Base-by-base conservation (phyloP, 805 yeast genomes). In the Priceomyces melissophilus region DNA sequence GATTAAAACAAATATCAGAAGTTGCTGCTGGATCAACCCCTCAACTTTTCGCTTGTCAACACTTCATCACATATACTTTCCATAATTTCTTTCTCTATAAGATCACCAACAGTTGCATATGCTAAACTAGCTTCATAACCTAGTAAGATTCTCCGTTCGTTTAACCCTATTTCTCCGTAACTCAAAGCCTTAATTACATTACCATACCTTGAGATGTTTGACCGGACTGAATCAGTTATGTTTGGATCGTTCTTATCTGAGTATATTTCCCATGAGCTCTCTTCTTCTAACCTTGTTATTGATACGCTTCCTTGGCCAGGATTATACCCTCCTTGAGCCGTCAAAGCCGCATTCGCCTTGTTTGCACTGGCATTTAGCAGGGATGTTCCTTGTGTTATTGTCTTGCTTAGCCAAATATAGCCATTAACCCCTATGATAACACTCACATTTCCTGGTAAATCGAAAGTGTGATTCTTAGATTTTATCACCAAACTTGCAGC, bases 381-480 rank as follows among this genome's bases (percentile, higher is more conserved):
- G 4, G 51, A 42, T 39, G 49, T 37, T 50, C 57, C 52, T 42
- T 36, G 57, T 11, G 30, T 32, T 4, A 29, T 54, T 0, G 93
- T 79, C 57, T 87, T 87, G 55, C 87, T 79, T 38, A 93, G 66
- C 99, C 99, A 93, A 35, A 93, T 77, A 57, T 76, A 91, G 3
- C 99, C 99, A 60, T 95, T 93, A 8, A 91, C 95, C 26, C 99
- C 99, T 32, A 95, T 67, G 37, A 93, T 88, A 36, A 85, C 75
- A 52, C 90, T 88, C 27, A 93, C 87, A 52, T 86, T 87, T n/a
- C 97, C 98, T 1, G 96, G 96, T n/a, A 93, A 71, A 43, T 79
- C 78, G 65, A 87, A 88, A 13, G 90, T 76, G 61, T 93, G 98
- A 52, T 87, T 84, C 54, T 90, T 87, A 4, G 95, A 81, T 55